Percentiles rank a stretch among this genome's conserved stretches.
phyloP scores from a whole-genome alignment of 2,329 filamentous ascomycete genomes.

The Lasiodiplodia hormozganensis region DNA sequence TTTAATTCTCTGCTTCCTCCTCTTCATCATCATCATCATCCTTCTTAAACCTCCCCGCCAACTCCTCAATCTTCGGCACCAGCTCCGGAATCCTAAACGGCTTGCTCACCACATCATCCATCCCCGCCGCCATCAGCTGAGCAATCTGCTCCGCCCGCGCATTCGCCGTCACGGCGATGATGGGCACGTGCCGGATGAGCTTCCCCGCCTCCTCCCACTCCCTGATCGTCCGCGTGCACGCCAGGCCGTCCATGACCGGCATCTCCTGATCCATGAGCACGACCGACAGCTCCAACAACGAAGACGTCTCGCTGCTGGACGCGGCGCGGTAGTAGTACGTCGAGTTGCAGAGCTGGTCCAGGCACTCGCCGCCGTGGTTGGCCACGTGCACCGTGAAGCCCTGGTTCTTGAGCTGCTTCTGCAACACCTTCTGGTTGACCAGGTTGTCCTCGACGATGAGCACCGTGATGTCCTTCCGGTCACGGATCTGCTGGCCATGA shows the following conservation, averaged over 20 bases:
- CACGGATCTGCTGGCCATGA: background rate
- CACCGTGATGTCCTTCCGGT: slow-evolving; percentile 38
- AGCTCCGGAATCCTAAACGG: slow-evolving; percentile 59
- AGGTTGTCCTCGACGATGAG: slow-evolving; percentile 51
- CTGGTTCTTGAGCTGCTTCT: slow-evolving; percentile 57
- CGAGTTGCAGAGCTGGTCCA: slow-evolving; percentile 50
- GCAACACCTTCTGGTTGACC: slow-evolving; percentile 57
- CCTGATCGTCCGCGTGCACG: slow-evolving; percentile 46
- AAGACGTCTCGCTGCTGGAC: slow-evolving; percentile 33
- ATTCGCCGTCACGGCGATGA: slow-evolving; percentile 52
- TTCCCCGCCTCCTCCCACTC: slow-evolving; percentile 45
- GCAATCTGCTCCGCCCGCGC: slow-evolving; percentile 50
- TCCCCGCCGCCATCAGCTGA: slow-evolving; percentile 46
- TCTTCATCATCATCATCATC: background rate
- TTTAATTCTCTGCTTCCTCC: background rate
- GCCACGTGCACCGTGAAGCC: slow-evolving; percentile 55
- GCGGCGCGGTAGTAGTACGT: slow-evolving; percentile 45
- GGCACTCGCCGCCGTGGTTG: slow-evolving; percentile 58
- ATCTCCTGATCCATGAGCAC: slow-evolving; percentile 46
- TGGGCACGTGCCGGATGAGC: slow-evolving; percentile 46
- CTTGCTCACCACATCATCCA: slow-evolving; percentile 59
- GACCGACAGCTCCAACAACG: slow-evolving; percentile 11
- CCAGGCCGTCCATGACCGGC: slow-evolving; percentile 51
- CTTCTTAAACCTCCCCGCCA: slow-evolving; percentile 38
- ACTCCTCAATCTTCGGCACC: slow-evolving; percentile 59